These are phyloP conservation scores for Guyanaporus albipodus DNA, from an alignment of 768 basidiomycete species.

Conservation along the genomic window DNA sequence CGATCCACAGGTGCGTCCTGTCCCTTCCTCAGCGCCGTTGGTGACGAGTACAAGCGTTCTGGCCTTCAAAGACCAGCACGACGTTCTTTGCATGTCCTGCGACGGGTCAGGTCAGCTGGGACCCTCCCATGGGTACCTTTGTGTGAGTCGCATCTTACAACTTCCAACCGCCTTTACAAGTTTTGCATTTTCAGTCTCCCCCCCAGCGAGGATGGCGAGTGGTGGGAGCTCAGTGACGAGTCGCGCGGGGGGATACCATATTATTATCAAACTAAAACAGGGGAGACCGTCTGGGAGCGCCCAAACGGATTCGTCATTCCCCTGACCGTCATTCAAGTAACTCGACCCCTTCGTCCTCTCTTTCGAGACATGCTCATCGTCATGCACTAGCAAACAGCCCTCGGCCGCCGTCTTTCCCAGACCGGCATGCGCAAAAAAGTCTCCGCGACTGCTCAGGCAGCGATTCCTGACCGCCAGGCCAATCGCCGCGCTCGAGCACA, in stretches of 20 bases:
- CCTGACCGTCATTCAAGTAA: conserved; percentile 79
- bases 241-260: conserved; percentile 81
- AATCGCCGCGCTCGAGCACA: conserved; percentile 38
- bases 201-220: conserved; percentile 80
- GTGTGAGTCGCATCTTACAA: conserved; percentile 51
- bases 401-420: conserved; percentile 66
- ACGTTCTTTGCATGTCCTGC: conserved; percentile 93
- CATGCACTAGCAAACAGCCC: conserved; percentile 56
- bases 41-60: conserved; percentile 6
- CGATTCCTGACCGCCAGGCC: conserved; percentile 27
- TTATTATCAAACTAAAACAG: conserved; percentile 91
- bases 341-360: conserved; percentile 11
- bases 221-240: conserved; percentile 94
- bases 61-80: conserved; percentile 42
- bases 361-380: conserved; percentile 3
- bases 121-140: conserved; percentile 84
- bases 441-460: conserved; percentile 10
- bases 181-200: conserved; percentile 54
- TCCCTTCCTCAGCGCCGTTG: conserved; percentile 7
- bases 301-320: conserved; percentile 89
- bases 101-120: conserved; percentile 91
- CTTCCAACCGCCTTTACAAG: conserved; percentile 18
- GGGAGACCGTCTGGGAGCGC: conserved; percentile 91
- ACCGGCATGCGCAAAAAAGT: conserved; percentile 35
- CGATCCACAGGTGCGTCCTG: conserved; percentile 73